Base-by-base conservation (phyloP, 2,329 filamentous ascomycete species). In the Cladosporium sp. region DNA sequence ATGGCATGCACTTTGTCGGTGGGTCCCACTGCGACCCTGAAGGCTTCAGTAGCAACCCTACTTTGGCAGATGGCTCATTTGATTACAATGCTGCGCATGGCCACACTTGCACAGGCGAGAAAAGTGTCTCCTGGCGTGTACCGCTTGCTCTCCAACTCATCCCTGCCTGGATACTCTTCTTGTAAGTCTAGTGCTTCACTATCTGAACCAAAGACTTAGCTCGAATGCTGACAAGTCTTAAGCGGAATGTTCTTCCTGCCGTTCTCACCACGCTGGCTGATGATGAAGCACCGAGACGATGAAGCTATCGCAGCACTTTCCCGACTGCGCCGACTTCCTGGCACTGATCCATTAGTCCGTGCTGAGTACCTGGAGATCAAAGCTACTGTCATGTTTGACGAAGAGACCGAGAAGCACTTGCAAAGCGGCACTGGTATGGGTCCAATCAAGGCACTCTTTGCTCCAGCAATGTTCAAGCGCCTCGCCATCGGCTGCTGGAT, bases 291-390 rank as follows among this genome's bases (percentile, higher is more conserved):
- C 58, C 85, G 88, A 36, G 88, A 92, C 66, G 80, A 80, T 0
- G 88, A 92, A 69, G 87, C 86, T 0, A 82, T 83, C 9, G 69
- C 70, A 7, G 84, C 86, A 1, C 79, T 93, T 1, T 83, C 88
- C 0, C 77, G 70, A 51, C 82, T 93, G 2, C 84, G 90, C 22
- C 80, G 79, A 6, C 80, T 90, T 0, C 71, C 83, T 0, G 69
- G 75, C 14, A 82, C 88, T 62, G 81, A 91, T 67, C 84, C 89
- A 58, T 79, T 90, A 0, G 82, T 92, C 38, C 82, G 88, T 63
- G 78, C 90, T 1, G 90, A 93, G 67, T 91, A 88, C 67, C 81
- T 91, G 15, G 89, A 93, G 70, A 92, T 93, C 75, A 89, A 90
- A 72, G 88, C 89, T 0, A 87, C 91, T 70, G 87, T 85, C 0